Conservation (phyloP, 2,329 filamentous ascomycete genomes). For the Clathrospora elynae region DNA sequence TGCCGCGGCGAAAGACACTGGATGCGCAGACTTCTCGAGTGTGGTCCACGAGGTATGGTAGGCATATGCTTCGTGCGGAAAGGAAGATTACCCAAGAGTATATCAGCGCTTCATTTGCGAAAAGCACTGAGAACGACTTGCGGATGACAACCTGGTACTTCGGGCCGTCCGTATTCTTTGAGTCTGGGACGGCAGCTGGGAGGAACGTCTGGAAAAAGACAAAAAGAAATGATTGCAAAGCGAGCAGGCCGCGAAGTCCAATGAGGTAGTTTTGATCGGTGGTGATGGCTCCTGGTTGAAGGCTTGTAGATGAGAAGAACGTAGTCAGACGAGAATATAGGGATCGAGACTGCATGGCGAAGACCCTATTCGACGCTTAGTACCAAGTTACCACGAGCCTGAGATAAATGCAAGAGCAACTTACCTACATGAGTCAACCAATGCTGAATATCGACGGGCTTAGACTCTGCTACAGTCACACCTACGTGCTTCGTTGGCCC, state of each 20-base stretch:
- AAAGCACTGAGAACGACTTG: conserved; percentile 53
- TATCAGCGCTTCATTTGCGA: conserved; percentile 55
- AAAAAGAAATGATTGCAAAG: conserved; percentile 53
- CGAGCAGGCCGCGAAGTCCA: conserved; percentile 53
- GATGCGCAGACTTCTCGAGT: conserved; percentile 46
- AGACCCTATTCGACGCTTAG: conserved; percentile 7
- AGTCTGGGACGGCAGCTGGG: conserved; percentile 49
- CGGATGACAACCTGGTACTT: conserved; percentile 51
- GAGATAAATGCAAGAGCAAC: conserved; percentile 4
- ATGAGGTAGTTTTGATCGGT: conserved; percentile 47
- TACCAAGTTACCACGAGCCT: background rate
- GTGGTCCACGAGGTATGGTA: conserved; percentile 51
- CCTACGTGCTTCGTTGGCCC: conserved; percentile 7
- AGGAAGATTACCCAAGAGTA: conserved; percentile 55
- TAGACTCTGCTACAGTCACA: no score
- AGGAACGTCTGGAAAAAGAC: conserved; percentile 54
- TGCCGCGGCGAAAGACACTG: conserved; percentile 50
- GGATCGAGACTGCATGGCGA: conserved; percentile 28
- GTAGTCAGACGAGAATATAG: conserved; percentile 19
- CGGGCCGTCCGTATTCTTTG: conserved; percentile 45
- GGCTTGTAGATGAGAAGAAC: conserved; percentile 18
- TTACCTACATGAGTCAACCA: conserved; percentile 2
- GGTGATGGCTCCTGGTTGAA: conserved; percentile 13
- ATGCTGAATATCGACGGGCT: no score
- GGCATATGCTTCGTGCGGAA: conserved; percentile 51